These are phyloP conservation scores for Ceratopteris richardii DNA, from an alignment of 75 land plant species.

Conservation along the genomic window DNA sequence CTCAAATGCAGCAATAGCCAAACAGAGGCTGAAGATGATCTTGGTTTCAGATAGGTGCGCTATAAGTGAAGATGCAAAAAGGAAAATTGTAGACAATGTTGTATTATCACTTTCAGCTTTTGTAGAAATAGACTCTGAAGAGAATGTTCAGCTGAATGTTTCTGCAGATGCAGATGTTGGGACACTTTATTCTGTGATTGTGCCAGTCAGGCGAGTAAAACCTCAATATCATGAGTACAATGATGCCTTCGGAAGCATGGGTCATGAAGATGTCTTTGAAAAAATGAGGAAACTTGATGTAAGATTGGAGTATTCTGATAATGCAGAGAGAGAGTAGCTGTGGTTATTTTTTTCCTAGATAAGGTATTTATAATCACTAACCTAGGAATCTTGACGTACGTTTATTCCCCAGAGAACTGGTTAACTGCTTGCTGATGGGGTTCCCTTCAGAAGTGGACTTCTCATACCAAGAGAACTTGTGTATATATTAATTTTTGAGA, in stretches of 20 bases:
- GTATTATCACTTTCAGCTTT: constrained; percentile 25
- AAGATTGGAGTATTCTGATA: background rate
- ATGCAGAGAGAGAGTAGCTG: constrained; percentile 11
- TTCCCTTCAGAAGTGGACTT: background rate
- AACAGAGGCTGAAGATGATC: constrained; percentile 29
- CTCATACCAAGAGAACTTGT: background rate
- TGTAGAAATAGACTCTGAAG: constrained; percentile 33
- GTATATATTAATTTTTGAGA: background rate
- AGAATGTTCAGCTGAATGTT: constrained; percentile 31
- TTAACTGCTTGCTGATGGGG: background rate
- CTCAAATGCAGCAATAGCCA: constrained; percentile 26
- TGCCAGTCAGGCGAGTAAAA: constrained; percentile 27
- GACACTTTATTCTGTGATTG: constrained; percentile 28
- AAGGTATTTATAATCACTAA: background rate
- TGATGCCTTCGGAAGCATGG: background rate
- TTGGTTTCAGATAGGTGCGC: constrained; percentile 28
- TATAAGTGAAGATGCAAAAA: constrained; percentile 24
- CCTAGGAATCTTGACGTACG: too few relatives aligned
- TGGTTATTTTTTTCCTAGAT: constrained; percentile 8
- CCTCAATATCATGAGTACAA: constrained; percentile 21
- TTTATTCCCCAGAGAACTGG: too few relatives aligned
- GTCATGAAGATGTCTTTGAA: background rate
- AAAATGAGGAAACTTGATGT: background rate
- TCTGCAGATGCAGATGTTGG: constrained; percentile 22
- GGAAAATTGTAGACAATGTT: constrained; percentile 23